Percentiles rank a stretch among this genome's conserved stretches.
These are phyloP conservation scores for Penicillium sumatraense DNA, from an alignment of 2,329 filamentous ascomycete species.

Conservation along the genomic window DNA sequence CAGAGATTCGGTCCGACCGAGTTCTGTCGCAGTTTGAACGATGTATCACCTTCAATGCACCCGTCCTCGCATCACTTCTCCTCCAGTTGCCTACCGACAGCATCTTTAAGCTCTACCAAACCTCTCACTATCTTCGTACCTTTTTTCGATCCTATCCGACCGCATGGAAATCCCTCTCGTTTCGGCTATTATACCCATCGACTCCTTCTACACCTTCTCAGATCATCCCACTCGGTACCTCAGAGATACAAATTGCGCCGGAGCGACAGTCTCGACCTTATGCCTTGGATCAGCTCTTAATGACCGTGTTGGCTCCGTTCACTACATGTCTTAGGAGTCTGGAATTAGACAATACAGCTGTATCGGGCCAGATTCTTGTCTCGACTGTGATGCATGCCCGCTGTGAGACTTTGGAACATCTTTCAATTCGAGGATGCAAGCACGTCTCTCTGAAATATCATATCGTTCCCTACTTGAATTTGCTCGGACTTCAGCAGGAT, in stretches of 20 bases:
- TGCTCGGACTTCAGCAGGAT: conserved; percentile 51
- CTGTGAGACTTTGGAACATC: conserved; percentile 60
- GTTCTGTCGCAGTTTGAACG: conserved; percentile 56
- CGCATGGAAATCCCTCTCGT: conserved; percentile 65
- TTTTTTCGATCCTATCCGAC: conserved; percentile 62
- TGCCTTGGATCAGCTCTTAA: conserved; percentile 62
- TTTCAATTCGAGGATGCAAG: conserved; percentile 66
- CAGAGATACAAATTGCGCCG: conserved; percentile 22
- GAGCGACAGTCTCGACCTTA: conserved; percentile 61
- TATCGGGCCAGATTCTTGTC: conserved; percentile 61
- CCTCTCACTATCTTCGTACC: conserved; percentile 58
- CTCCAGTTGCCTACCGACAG: conserved; percentile 61
- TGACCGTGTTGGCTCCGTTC: conserved; percentile 60
- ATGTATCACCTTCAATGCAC: conserved; percentile 60
- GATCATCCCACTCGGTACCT: conserved; percentile 37
- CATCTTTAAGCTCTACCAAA: conserved; percentile 63
- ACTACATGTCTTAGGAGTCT: conserved; percentile 61
- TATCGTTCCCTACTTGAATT: conserved; percentile 62
- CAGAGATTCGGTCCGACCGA: conserved; percentile 29
- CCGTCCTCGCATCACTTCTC: conserved; percentile 63
- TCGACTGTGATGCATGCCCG: conserved; percentile 59
- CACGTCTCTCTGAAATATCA: conserved; percentile 69
- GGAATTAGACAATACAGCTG: conserved; percentile 65
- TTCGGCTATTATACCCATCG: conserved; percentile 54
- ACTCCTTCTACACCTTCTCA: conserved; percentile 38